Evolutionary conservation across 192 early-diverging fungal species (phyloP).

Genomic region (Neocallimastix lanati): DNA sequence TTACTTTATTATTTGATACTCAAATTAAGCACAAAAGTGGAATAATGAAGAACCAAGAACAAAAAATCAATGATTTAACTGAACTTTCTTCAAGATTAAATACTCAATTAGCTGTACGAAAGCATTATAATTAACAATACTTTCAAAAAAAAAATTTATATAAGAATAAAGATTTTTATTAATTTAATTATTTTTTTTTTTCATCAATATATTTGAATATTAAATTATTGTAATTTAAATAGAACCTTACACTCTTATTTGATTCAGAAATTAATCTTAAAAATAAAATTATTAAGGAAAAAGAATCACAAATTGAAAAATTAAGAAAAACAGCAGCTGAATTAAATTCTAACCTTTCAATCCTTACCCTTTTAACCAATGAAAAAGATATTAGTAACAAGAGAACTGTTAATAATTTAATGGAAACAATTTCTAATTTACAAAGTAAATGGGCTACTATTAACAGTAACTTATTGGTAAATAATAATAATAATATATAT

Average conservation of each 20-base stretch:
- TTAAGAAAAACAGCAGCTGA: not conserved
- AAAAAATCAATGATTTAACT: not conserved
- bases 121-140: not conserved
- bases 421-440: not conserved
- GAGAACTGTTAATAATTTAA: not conserved
- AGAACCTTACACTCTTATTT: not conserved
- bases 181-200: not conserved
- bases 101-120: not conserved
- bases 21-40: not conserved
- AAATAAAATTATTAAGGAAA: not conserved
- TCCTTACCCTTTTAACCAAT: not conserved
- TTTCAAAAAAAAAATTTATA: too few species aligned
- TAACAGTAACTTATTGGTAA: not conserved
- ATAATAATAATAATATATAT: not conserved
- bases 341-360: not conserved
- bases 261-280: not conserved
- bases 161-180: not conserved
- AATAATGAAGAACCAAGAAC: not conserved
- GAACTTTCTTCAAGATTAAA: not conserved
- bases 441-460: not conserved
- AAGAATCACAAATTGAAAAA: not conserved
- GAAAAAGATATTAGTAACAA: not conserved
- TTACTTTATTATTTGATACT: not conserved
- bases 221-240: too few species aligned
- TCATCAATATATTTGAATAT: too few species aligned